A percentile compares a stretch with the other conserved stretches of the same genome.
phyloP scores from a whole-genome alignment of 78 protist species.

The Guillardia theta region DNA sequence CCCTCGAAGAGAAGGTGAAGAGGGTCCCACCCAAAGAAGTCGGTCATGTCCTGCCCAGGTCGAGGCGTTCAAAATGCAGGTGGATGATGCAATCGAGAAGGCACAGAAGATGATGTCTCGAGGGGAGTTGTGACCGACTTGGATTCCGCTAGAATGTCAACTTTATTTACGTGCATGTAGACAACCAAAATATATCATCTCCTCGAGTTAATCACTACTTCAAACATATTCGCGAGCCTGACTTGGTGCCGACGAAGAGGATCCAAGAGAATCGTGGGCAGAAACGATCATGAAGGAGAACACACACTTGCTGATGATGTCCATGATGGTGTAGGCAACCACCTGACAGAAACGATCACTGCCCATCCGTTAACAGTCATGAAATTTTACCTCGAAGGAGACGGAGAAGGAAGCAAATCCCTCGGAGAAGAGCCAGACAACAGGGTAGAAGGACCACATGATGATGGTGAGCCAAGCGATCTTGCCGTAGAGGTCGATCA shows the following conservation, averaged over 20 bases:
- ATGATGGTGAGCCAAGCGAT: constrained; percentile 35
- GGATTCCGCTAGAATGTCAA: neutral
- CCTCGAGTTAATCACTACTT: neutral
- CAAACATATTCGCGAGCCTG: constrained; percentile 42
- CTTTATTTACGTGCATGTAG: neutral
- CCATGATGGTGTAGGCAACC: constrained; percentile 42
- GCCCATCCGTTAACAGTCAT: neutral
- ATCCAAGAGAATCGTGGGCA: constrained; percentile 20
- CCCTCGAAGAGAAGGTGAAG: constrained; percentile 27
- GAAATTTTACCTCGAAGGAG: constrained; percentile 30
- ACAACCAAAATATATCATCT: neutral
- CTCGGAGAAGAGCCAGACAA: constrained; percentile 43
- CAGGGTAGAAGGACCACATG: constrained; percentile 44
- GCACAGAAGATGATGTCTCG: neutral
- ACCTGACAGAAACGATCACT: neutral
- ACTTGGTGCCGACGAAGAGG: neutral
- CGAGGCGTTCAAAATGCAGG: constrained; percentile 20
- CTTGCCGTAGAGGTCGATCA: constrained; percentile 30
- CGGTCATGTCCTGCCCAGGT: neutral
- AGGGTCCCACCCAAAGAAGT: neutral
- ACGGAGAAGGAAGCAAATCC: constrained; percentile 41
- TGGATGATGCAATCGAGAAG: constrained; percentile 19
- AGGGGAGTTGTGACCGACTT: neutral
- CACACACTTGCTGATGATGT: constrained; percentile 39
- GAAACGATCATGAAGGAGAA: constrained; percentile 44